Evolutionary conservation across 208 protist genomes (phyloP), one percentile per base, ranked within the genome.

Genomic region (Crithidia expoeki): DNA sequence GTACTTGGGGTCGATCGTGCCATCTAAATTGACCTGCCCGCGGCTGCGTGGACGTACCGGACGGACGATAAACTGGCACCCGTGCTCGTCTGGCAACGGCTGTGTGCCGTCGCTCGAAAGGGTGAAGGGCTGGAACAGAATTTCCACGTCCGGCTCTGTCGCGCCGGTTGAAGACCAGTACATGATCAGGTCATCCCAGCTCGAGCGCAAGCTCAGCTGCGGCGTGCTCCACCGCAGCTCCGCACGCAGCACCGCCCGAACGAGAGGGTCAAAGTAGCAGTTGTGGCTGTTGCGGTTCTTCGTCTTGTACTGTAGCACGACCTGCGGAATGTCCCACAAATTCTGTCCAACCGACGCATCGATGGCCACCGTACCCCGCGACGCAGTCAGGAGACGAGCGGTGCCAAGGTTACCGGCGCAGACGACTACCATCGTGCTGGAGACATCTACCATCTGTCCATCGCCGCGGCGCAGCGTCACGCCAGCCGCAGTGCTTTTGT

Each of bases 71-170:
- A 95, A 92, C 79, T 95, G 90, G 46, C 79, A 85, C 53, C 90
- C 90, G 63, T 95, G 90, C 76, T 67, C 68, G 23, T 77, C 82
- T 2, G 70, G 57, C 42, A 85, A 51, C 36, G 87, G 85, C 53
- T 63, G 71, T 17, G 69, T 80, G 49, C 86, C 90, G 53, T 89
- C 85, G 71, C 87, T 92, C 76, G 86, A 83, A 36, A 93, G 72
- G 11, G 89, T 94, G 60, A 95, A 95, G 23, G 90, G 90, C 72
- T 95, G 90, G 50, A 95, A 91, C 56, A 84, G 69, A 50, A 95
- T 81, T 49, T 87, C 80, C 9, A 92, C 83, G 49, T 93, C 81
- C 12, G 87, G 89, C n/a, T 27, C 68, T 50, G 55, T 73, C 47
- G 69, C 53, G 2, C 69, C 75, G 17, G 76, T 89, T 27, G 73